Evolutionary conservation across 495 filamentous ascomycete species (phyloP).

Genomic region (Terfezia claveryi): DNA sequence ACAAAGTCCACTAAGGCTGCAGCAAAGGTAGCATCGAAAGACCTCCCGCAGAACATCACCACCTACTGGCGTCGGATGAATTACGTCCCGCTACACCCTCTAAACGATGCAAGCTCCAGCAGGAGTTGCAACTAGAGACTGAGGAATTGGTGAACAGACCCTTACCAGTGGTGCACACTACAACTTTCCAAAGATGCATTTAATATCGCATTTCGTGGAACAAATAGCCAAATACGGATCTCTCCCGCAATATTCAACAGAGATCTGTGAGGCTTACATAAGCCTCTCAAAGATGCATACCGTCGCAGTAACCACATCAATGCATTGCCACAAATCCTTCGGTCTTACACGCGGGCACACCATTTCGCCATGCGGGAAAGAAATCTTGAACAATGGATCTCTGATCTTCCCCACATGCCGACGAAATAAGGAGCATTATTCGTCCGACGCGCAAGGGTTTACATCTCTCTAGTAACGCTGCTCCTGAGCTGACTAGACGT

Average conservation of each 20-base stretch:
- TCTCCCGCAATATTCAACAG: neutral
- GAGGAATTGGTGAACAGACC: neutral
- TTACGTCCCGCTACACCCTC: no score
- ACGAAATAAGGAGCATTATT: no score
- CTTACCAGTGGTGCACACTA: neutral
- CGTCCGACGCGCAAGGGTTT: no score
- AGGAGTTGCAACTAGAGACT: no score
- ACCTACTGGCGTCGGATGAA: no score
- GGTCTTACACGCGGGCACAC: neutral
- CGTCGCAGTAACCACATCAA: neutral
- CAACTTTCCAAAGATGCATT: neutral
- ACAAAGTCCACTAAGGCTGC: neutral
- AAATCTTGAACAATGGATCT: neutral
- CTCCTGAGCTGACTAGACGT: no score
- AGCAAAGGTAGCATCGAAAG: no score
- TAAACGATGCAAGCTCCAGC: no score
- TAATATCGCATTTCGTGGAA: neutral
- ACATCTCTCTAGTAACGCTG: no score
- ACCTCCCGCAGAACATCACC: no score
- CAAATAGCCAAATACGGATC: neutral
- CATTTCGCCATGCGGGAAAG: neutral
- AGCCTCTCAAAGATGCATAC: neutral
- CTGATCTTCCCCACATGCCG: no score
- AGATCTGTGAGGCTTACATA: neutral
- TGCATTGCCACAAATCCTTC: neutral